These are phyloP conservation scores for Nevesoporus exiguus DNA, from an alignment of 768 basidiomycete genomes.

Conservation along the genomic window DNA sequence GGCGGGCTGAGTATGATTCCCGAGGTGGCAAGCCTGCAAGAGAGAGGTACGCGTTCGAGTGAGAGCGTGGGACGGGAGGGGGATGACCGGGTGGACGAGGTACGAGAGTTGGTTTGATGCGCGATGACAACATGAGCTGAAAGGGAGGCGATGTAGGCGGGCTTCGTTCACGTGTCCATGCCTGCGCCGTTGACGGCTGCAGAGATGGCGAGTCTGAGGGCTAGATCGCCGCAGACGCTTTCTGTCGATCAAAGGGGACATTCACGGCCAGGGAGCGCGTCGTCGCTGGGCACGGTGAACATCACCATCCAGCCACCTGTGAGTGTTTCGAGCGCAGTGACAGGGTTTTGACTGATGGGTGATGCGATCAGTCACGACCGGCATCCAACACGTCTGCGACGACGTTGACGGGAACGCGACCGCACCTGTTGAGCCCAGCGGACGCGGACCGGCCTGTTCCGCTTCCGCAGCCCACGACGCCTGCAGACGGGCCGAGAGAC, in stretches of 20 bases:
- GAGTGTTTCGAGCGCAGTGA: slow-evolving; percentile 4
- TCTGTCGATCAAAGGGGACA: slow-evolving; percentile 20
- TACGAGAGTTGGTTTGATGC: slow-evolving; percentile 13
- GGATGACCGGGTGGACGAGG: slow-evolving; percentile 38
- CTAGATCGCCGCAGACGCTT: slow-evolving; percentile 18
- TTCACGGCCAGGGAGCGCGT: slow-evolving; percentile 30
- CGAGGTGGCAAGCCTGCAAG: slow-evolving; percentile 47
- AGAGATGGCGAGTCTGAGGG: slow-evolving; percentile 23
- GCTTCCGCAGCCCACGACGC: slow-evolving; percentile 19
- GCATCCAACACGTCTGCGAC: slow-evolving; percentile 35
- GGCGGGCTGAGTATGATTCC: slow-evolving; percentile 52
- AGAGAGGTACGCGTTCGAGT: slow-evolving; percentile 20
- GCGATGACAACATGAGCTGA: slow-evolving; percentile 12
- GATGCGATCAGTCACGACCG: slow-evolving; percentile 35
- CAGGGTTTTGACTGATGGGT: slow-evolving; percentile 4
- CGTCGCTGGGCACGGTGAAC: slow-evolving; percentile 30
- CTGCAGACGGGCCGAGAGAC: slow-evolving; percentile 1
- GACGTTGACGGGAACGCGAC: slow-evolving; percentile 22
- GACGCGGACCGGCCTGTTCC: slow-evolving; percentile 39
- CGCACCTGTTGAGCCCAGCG: slow-evolving; percentile 37
- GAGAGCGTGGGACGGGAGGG: slow-evolving; percentile 33
- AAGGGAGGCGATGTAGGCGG: slow-evolving; percentile 17
- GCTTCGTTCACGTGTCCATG: slow-evolving; percentile 36
- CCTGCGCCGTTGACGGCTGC: slow-evolving; percentile 25
- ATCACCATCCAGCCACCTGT: slow-evolving; percentile 35